Conservation (phyloP, 345 rosid genomes). For the Populus alba region DNA sequence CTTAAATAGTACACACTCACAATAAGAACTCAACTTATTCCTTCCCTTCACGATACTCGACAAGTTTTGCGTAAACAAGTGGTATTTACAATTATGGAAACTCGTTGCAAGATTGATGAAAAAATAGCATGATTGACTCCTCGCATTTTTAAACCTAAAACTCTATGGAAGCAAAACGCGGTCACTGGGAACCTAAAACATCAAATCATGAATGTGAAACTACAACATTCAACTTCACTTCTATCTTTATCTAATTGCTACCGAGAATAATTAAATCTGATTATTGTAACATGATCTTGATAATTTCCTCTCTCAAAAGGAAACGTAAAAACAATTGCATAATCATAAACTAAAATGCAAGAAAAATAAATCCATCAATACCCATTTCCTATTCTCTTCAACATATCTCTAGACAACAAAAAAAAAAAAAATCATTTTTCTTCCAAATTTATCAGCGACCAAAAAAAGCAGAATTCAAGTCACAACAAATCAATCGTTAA, state of each 20-base stretch:
- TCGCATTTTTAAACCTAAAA: no score
- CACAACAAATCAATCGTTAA: conserved; percentile 7
- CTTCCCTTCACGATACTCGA: background rate
- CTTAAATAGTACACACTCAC: background rate
- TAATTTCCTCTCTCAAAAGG: background rate
- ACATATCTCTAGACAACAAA: background rate
- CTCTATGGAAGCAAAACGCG: no score
- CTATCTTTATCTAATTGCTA: no score
- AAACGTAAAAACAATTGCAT: background rate
- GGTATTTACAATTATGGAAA: no score
- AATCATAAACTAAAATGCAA: conserved; percentile 8
- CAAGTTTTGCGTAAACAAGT: background rate
- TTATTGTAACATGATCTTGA: no score
- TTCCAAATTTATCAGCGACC: background rate
- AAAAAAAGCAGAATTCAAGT: conserved; percentile 15
- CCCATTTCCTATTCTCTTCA: conserved; percentile 2
- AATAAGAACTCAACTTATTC: background rate
- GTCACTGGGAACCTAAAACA: no score
- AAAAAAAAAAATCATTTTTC: background rate
- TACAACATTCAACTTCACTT: no score
- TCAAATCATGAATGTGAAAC: no score
- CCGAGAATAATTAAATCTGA: no score
- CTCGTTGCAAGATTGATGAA: no score
- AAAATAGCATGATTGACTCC: no score
- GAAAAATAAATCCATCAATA: background rate